phyloP scores from a whole-genome alignment of 2,329 filamentous ascomycete genomes.

The Rhynchosporium secalis region DNA sequence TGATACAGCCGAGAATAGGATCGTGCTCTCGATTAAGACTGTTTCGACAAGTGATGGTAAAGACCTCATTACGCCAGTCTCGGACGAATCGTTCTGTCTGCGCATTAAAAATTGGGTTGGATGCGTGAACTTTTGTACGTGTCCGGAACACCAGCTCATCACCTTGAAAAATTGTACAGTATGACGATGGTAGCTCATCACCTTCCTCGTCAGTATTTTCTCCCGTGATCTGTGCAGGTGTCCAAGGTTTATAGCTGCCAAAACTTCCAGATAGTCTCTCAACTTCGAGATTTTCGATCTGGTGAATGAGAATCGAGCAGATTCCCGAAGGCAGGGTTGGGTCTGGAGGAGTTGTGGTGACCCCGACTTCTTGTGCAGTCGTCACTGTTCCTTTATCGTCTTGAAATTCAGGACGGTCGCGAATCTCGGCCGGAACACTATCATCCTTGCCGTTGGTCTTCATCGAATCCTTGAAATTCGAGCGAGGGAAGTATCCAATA shows the following conservation, averaged over 20 bases:
- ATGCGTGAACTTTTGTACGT: slow-evolving; percentile 27
- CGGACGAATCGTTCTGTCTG: slow-evolving; percentile 27
- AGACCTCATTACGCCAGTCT: slow-evolving; percentile 27
- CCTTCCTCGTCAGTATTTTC: slow-evolving; percentile 29
- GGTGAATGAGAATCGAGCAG: slow-evolving; percentile 28
- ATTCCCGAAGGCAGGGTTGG: slow-evolving; percentile 27
- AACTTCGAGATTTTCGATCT: slow-evolving; percentile 27
- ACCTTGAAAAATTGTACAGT: slow-evolving; percentile 27
- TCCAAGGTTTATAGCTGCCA: slow-evolving; percentile 27
- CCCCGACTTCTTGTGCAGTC: slow-evolving; percentile 25
- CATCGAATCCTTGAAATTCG: slow-evolving; percentile 26
- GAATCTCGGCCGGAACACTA: slow-evolving; percentile 22
- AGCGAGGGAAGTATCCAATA: slow-evolving; percentile 28
- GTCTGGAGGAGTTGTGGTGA: slow-evolving; percentile 28
- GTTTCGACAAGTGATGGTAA: slow-evolving; percentile 25
- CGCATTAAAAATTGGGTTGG: slow-evolving; percentile 28
- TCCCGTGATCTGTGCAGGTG: slow-evolving; percentile 27
- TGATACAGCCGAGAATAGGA: slow-evolving; percentile 25
- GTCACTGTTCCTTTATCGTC: slow-evolving; percentile 27
- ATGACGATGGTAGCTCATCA: slow-evolving; percentile 26
- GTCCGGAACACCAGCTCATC: slow-evolving; percentile 29
- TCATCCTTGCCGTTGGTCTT: slow-evolving; percentile 24
- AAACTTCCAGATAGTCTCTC: slow-evolving; percentile 25
- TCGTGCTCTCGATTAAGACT: slow-evolving; percentile 28
- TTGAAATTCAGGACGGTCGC: slow-evolving; percentile 22